Percentiles rank a stretch among this genome's conserved stretches.
These are phyloP conservation scores for Boletus reticuloceps DNA, from an alignment of 768 basidiomycete genomes.

Conservation along the genomic window DNA sequence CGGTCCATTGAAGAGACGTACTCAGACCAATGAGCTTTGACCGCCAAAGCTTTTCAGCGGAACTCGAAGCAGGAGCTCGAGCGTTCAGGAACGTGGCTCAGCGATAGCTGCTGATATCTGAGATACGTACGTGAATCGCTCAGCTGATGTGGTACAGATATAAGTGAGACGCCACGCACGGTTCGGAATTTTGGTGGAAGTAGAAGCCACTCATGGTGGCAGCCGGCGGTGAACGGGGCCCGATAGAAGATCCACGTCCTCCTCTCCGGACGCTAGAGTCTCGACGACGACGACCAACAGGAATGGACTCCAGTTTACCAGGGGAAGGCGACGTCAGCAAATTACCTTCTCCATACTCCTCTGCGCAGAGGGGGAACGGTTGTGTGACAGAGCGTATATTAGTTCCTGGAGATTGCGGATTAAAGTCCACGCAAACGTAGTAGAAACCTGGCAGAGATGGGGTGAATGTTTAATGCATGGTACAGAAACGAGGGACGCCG, in stretches of 20 bases:
- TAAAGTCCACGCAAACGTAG: slow-evolving; percentile 93
- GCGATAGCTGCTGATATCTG: slow-evolving; percentile 87
- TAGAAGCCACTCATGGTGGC: slow-evolving; percentile 90
- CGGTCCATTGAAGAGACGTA: not conserved
- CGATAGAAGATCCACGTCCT: slow-evolving; percentile 47
- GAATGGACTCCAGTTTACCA: slow-evolving; percentile 37
- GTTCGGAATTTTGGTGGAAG: slow-evolving; percentile 90
- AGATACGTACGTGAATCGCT: slow-evolving; percentile 6
- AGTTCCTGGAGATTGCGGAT: slow-evolving; percentile 50
- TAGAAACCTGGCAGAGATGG: slow-evolving; percentile 67
- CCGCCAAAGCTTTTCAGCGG: slow-evolving; percentile 46
- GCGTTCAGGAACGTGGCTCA: slow-evolving; percentile 73
- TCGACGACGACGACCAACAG: slow-evolving; percentile 37
- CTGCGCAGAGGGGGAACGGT: slow-evolving; percentile 32
- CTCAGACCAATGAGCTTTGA: not conserved
- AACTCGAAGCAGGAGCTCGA: slow-evolving; percentile 84
- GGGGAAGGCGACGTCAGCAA: slow-evolving; percentile 31
- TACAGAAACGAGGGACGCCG: not conserved
- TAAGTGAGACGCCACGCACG: slow-evolving; percentile 53
- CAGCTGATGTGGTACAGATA: not conserved
- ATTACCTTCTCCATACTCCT: slow-evolving; percentile 27
- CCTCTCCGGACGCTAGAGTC: slow-evolving; percentile 47
- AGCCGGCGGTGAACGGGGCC: slow-evolving; percentile 46
- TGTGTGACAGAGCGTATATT: slow-evolving; percentile 34
- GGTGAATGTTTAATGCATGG: slow-evolving; percentile 16